These are phyloP conservation scores for Eucalyptus regnans DNA, from an alignment of 345 rosid species.

Conservation along the genomic window DNA sequence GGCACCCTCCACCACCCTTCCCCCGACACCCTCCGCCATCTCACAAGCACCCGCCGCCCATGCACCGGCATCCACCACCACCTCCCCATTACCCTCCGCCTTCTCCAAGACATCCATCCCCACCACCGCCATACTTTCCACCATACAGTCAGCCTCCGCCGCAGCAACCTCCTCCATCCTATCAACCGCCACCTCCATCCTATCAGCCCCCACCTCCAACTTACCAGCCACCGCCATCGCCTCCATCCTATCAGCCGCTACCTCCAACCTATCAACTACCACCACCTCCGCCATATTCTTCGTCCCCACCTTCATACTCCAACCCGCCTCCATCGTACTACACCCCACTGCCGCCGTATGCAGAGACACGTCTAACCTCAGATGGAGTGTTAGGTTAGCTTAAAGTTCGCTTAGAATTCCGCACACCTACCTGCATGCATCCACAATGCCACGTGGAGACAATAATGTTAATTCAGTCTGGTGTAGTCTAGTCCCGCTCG, in stretches of 20 bases:
- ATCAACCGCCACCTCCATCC: background rate
- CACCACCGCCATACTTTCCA: background rate
- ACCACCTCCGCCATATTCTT: background rate
- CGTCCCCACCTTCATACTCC: background rate
- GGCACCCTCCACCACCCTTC: background rate
- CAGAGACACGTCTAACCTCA: background rate
- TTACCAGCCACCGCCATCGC: background rate
- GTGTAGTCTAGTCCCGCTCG: background rate
- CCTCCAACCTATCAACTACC: background rate
- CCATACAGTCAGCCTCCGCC: background rate
- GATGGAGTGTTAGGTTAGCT: background rate
- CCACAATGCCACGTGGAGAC: background rate
- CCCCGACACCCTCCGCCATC: background rate
- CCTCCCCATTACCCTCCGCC: background rate
- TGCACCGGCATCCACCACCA: background rate
- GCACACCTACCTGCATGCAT: background rate
- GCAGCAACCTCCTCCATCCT: background rate
- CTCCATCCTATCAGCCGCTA: background rate
- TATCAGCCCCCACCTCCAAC: background rate
- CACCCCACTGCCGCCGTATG: background rate
- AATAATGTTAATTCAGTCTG: background rate
- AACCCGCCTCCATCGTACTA: background rate
- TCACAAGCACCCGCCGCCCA: background rate
- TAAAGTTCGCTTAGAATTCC: background rate
- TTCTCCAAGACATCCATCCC: background rate